phyloP scores from a whole-genome alignment of 208 protist species.

The Trichomonas tenax region DNA sequence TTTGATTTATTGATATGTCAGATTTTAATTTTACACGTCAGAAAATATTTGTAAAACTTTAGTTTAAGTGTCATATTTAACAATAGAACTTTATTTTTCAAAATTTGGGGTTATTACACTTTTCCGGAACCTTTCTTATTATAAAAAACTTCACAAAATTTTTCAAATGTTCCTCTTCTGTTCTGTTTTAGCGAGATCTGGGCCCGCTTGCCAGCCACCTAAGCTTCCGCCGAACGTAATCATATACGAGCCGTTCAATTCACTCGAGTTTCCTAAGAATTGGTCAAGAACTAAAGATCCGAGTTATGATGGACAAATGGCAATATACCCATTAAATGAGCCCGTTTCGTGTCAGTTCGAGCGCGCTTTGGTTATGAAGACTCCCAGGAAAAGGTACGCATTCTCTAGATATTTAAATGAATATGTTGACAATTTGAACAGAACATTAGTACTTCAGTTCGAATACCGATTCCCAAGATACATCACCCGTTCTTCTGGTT shows the following conservation, averaged over 20 bases:
- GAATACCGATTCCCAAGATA: constrained; percentile 23
- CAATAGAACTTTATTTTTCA: too few relatives aligned
- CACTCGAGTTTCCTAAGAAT: background rate
- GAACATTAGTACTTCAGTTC: constrained; percentile 31
- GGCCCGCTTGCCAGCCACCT: background rate
- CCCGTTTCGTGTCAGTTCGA: background rate
- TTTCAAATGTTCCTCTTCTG: background rate
- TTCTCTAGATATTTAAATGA: background rate
- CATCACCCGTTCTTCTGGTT: constrained; percentile 36
- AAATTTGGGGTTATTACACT: too few relatives aligned
- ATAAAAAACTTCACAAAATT: too few relatives aligned
- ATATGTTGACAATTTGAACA: background rate
- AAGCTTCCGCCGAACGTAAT: background rate
- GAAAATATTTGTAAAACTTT: too few relatives aligned
- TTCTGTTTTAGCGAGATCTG: background rate
- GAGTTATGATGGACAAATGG: background rate
- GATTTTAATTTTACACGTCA: too few relatives aligned
- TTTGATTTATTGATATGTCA: too few relatives aligned
- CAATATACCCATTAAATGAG: background rate
- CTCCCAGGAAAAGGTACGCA: background rate
- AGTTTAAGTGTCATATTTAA: too few relatives aligned
- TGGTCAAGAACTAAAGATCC: background rate
- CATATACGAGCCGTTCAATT: background rate
- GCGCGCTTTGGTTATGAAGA: background rate
- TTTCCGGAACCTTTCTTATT: too few relatives aligned